Evolutionary conservation across 2,329 filamentous ascomycete genomes (phyloP).

Genomic region (Colletotrichum truncatum): DNA sequence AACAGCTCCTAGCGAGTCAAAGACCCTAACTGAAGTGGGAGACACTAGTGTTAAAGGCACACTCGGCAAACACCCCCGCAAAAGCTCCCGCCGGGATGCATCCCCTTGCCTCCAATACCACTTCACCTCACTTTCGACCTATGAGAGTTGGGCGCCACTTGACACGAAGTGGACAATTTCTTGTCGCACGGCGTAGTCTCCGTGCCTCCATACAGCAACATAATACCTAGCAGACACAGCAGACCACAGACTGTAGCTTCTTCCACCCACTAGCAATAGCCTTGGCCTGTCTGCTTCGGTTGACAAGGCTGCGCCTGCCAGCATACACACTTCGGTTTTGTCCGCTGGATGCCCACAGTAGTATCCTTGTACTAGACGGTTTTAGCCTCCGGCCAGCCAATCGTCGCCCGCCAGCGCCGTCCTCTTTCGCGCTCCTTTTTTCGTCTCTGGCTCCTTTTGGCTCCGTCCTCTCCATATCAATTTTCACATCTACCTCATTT

Average conservation of each 20-base stretch:
- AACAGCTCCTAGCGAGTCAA: no score
- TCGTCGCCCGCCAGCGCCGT: conserved; percentile 18
- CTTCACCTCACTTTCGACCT: no score
- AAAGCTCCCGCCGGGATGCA: not conserved
- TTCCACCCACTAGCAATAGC: no score
- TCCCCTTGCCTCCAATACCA: not conserved
- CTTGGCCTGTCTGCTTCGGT: no score
- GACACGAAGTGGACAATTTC: no score
- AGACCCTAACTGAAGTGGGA: not conserved
- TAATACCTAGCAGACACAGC: no score
- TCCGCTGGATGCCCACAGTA: not conserved
- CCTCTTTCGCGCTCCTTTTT: conserved; percentile 3
- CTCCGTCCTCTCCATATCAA: conserved; percentile 23
- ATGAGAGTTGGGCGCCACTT: no score
- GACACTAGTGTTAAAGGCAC: not conserved
- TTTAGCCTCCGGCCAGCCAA: conserved; percentile 17
- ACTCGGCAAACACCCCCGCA: conserved; percentile 9
- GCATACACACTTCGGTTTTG: no score
- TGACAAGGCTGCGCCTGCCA: no score
- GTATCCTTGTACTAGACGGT: conserved; percentile 5
- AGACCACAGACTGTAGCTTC: no score
- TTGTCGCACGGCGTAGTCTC: no score
- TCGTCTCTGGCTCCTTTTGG: conserved; percentile 2
- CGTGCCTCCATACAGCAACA: no score
- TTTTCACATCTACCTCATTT: conserved; percentile 21